Evolutionary conservation across 768 basidiomycete species (phyloP), one percentile per base, ranked within the genome.

Genomic region (Hypholoma sublateritium): DNA sequence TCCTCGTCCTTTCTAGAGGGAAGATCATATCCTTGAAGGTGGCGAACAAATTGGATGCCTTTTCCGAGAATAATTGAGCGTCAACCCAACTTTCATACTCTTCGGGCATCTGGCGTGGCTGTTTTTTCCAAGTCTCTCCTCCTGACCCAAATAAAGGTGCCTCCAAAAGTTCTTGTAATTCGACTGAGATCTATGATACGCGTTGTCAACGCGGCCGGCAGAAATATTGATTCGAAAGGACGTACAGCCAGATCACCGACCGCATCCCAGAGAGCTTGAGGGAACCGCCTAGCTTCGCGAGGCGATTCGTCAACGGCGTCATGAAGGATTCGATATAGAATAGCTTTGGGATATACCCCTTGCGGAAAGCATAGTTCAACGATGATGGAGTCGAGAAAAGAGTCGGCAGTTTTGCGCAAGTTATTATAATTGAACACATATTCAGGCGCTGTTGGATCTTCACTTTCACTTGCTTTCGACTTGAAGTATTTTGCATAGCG

Each of bases 301-400:
- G 89, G 89, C 3, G 86, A 80, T 70, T 92, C 91, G 11, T 86
- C 81, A 12, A 88, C 75, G 9, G 88, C 85, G 42, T 93, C 89
- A 50, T 79, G 81, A 24, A 94, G 76, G 24, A 90, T 79, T 55
- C 83, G 78, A 62, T 83, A 84, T 22, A 94, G 67, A 42, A 92
- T 75, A 50, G 79, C 77, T 66, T 81, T 83, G 4, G 89, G 87
- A 69, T 89, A 89, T 0, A 77, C 75, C 2, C 85, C 85, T 46
- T 77, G 73, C 5, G 92, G 91, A 60, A 93, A 86, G 64, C 87
- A 89, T 5, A 94, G 71, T 66, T 94, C 92, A 57, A 93, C 82
- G 59, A 94, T 81, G 56, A 93, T 88, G 0, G 89, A 91, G 69
- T 93, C 91, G 48, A 93, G 70, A 72, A 91, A 92, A 3, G 92